These are phyloP conservation scores for Penicillium sp. DNA, from an alignment of 2,329 filamentous ascomycete genomes.

Conservation along the genomic window DNA sequence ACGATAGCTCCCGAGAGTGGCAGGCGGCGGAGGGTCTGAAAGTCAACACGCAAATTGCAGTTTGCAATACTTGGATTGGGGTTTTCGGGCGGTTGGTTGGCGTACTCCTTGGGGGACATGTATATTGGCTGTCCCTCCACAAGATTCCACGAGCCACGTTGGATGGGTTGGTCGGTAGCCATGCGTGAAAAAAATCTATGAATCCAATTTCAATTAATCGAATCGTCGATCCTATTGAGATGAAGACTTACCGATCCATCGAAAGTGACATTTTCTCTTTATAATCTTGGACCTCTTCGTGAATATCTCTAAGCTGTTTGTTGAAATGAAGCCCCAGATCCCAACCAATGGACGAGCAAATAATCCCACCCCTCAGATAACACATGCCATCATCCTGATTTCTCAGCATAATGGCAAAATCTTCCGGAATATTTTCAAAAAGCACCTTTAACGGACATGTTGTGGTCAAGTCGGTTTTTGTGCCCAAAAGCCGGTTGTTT, in stretches of 20 bases:
- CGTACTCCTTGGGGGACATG: constrained; percentile 56
- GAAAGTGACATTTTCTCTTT: constrained; percentile 83
- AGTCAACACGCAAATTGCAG: constrained; percentile 72
- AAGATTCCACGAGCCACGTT: constrained; percentile 79
- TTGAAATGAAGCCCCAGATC: constrained; percentile 71
- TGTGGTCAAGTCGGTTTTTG: constrained; percentile 54
- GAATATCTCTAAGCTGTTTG: constrained; percentile 65
- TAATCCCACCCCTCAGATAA: constrained; percentile 67
- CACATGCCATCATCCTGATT: constrained; percentile 70
- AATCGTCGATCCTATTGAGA: too few relatives aligned
- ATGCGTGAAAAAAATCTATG: constrained; percentile 72
- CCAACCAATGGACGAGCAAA: constrained; percentile 79
- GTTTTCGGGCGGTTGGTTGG: constrained; percentile 44
- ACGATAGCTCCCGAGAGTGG: constrained; percentile 71
- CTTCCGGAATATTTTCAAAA: constrained; percentile 75
- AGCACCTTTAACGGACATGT: constrained; percentile 66
- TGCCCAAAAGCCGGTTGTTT: constrained; percentile 63
- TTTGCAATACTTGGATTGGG: constrained; percentile 54
- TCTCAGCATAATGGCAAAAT: constrained; percentile 73
- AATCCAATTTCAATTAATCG: not conserved
- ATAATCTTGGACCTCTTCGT: constrained; percentile 72
- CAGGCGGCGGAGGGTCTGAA: constrained; percentile 77
- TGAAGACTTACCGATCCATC: constrained; percentile 65
- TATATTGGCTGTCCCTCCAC: constrained; percentile 72
- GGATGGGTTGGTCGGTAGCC: constrained; percentile 69